phyloP scores from a whole-genome alignment of 176 grass and related monocot genomes.

The Saccharum spontaneum region DNA sequence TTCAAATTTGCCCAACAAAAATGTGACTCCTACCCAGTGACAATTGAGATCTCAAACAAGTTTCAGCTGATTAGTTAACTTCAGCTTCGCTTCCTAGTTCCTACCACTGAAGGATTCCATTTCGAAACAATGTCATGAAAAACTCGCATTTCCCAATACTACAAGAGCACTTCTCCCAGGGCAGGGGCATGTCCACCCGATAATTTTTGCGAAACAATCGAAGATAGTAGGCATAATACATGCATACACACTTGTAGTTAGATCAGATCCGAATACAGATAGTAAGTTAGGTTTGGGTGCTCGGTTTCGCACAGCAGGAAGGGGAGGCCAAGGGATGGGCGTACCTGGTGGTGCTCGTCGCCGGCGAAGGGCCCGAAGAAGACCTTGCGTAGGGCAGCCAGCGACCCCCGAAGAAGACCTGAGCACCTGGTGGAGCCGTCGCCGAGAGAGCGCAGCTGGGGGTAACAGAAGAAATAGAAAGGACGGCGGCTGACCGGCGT shows the following conservation, averaged over 20 bases:
- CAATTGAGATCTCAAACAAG: not conserved
- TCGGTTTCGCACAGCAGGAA: not conserved
- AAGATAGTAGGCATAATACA: too few species aligned
- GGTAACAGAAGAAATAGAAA: too few species aligned
- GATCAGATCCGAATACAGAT: not conserved
- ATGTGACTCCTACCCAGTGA: not conserved
- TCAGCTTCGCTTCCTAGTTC: not conserved
- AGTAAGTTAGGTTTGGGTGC: not conserved
- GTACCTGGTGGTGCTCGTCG: not conserved
- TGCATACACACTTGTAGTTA: not conserved
- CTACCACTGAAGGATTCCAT: constrained; percentile 5
- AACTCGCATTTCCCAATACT: not conserved
- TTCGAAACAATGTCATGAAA: not conserved
- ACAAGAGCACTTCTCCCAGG: not conserved
- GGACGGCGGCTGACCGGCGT: not conserved
- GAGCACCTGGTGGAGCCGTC: too few species aligned
- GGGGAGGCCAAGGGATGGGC: not conserved
- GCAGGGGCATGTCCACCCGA: too few species aligned
- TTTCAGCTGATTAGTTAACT: not conserved
- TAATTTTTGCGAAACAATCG: too few species aligned
- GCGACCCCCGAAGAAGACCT: too few species aligned
- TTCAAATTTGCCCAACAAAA: too few species aligned
- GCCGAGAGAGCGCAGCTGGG: too few species aligned
- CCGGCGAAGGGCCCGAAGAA: too few species aligned
- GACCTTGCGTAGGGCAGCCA: too few species aligned